Evolutionary conservation across 208 protist genomes (phyloP).

Genomic region (Strigomonas culicis): DNA sequence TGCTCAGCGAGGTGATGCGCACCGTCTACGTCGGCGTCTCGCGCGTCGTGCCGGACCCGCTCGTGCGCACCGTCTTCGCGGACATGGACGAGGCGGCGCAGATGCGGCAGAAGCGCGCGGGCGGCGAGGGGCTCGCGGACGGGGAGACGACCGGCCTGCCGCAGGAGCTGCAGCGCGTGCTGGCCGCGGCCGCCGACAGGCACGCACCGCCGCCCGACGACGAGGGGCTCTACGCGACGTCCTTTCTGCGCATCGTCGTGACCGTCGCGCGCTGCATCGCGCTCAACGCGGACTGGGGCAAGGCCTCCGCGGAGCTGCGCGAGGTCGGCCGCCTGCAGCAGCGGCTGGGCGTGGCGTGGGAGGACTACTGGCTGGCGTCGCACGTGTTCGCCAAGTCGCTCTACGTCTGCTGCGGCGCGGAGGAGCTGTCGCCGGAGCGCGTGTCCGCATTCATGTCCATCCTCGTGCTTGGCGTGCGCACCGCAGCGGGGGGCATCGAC

Average conservation of each 20-base stretch:
- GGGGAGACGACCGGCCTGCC: slow-evolving; percentile 12
- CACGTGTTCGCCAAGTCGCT: slow-evolving; percentile 68
- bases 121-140: slow-evolving; percentile 4
- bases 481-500: slow-evolving; percentile 14
- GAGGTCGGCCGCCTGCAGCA: slow-evolving; percentile 56
- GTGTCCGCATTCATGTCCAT: slow-evolving; percentile 64
- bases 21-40: slow-evolving; percentile 65
- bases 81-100: slow-evolving; percentile 32
- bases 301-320: slow-evolving; percentile 38
- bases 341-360: slow-evolving; percentile 43
- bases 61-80: slow-evolving; percentile 67
- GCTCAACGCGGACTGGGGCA: slow-evolving; percentile 37
- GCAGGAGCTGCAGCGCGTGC: slow-evolving; percentile 15
- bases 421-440: slow-evolving; percentile 43
- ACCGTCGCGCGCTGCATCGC: slow-evolving; percentile 49
- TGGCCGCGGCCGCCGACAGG: background rate
- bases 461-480: slow-evolving; percentile 61
- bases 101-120: slow-evolving; percentile 7
- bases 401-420: slow-evolving; percentile 47
- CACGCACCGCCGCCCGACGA: slow-evolving; percentile 19
- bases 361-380: slow-evolving; percentile 77
- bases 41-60: slow-evolving; percentile 47
- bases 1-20: slow-evolving; percentile 78
- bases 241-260: slow-evolving; percentile 75
- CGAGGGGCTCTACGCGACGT: slow-evolving; percentile 61